Evolutionary conservation across 208 protist genomes (phyloP).

Genomic region (Naegleria gruberi): DNA sequence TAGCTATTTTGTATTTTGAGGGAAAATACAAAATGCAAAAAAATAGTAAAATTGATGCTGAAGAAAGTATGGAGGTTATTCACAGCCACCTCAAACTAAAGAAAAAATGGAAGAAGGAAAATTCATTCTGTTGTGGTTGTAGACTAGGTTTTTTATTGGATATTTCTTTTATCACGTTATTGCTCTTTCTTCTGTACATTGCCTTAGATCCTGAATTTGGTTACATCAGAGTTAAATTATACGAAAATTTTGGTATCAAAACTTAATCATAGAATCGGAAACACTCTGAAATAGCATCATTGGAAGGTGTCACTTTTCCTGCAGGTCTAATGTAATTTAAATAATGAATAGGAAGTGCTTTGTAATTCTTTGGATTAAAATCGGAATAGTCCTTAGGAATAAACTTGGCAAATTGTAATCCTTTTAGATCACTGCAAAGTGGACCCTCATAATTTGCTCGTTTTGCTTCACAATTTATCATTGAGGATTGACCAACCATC

Average conservation of each 20-base stretch:
- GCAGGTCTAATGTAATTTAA: background rate
- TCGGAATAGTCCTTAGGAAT: background rate
- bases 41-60: no score
- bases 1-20: no score
- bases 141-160: background rate
- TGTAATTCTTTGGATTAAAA: background rate
- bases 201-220: background rate
- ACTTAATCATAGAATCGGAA: background rate
- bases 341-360: background rate
- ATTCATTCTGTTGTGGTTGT: background rate
- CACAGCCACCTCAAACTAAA: no score
- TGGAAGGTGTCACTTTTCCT: background rate
- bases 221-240: background rate
- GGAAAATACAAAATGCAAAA: no score
- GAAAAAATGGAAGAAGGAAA: no score
- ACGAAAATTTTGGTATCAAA: background rate
- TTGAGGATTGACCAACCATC: background rate
- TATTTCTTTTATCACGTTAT: background rate
- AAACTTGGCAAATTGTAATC: background rate
- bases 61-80: no score
- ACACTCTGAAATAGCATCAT: background rate
- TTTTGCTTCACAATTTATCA: background rate
- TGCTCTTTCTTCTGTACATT: background rate
- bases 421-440: background rate
- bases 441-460: background rate